Percentiles rank a stretch among this genome's conserved stretches.
These are phyloP conservation scores for Hypocrella siamensis DNA, from an alignment of 2,329 filamentous ascomycete genomes.

Conservation along the genomic window DNA sequence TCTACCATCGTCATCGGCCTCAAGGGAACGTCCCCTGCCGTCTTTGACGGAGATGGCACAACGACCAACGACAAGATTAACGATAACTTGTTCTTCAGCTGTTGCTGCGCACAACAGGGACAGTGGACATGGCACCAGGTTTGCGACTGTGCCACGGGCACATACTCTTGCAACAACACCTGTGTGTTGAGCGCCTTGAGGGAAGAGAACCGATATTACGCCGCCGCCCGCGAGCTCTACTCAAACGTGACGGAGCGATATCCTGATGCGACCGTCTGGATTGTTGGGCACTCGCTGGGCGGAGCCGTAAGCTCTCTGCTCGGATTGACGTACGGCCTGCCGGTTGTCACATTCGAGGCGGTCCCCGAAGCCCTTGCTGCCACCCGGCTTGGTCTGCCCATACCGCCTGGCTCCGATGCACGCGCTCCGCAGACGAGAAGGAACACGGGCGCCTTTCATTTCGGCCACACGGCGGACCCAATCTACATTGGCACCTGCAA, in stretches of 20 bases:
- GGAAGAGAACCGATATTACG: slow-evolving; percentile 83
- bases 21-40: slow-evolving; percentile 78
- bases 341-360: slow-evolving; percentile 84
- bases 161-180: slow-evolving; percentile 84
- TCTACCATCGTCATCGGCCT: slow-evolving; percentile 79
- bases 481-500: slow-evolving; percentile 92
- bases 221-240: slow-evolving; percentile 76
- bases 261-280: slow-evolving; percentile 70
- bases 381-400: slow-evolving; percentile 67
- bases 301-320: slow-evolving; percentile 80
- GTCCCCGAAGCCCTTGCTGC: slow-evolving; percentile 83
- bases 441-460: slow-evolving; percentile 71
- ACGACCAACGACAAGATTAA: slow-evolving; percentile 97
- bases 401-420: slow-evolving; percentile 64
- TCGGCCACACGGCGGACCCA: slow-evolving; percentile 90
- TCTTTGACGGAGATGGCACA: slow-evolving; percentile 93
- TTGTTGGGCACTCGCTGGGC: slow-evolving; percentile 83
- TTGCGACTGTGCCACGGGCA: slow-evolving; percentile 78
- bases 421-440: slow-evolving; percentile 53
- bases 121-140: slow-evolving; percentile 83
- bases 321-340: slow-evolving; percentile 78
- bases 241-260: slow-evolving; percentile 85
- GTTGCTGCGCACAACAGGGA: slow-evolving; percentile 89
- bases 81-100: slow-evolving; percentile 96
- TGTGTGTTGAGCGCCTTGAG: slow-evolving; percentile 63